phyloP scores from a whole-genome alignment of 495 filamentous ascomycete genomes.

The Aspergillus olivimuriae region DNA sequence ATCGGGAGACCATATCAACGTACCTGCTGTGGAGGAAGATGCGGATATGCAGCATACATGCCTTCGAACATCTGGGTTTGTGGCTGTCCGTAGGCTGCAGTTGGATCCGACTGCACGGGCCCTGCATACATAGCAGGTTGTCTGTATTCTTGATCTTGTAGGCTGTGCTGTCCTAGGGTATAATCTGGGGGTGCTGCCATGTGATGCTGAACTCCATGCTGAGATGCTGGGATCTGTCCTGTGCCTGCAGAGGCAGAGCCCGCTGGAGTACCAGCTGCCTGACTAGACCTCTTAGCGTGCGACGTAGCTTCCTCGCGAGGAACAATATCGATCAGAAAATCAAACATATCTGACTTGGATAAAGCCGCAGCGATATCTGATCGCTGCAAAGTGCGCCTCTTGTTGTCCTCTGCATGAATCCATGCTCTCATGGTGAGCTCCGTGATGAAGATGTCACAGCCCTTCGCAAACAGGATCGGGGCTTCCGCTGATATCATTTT shows the following conservation, averaged over 20 bases:
- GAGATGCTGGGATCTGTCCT: slow-evolving; percentile 56
- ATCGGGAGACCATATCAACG: too few species aligned
- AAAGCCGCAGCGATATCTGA: slow-evolving; percentile 94
- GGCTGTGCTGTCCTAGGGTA: slow-evolving; percentile 52
- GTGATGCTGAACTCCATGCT: slow-evolving; percentile 56
- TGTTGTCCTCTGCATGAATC: slow-evolving; percentile 99
- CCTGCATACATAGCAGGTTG: slow-evolving; percentile 71
- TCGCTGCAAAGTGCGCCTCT: slow-evolving; percentile 87
- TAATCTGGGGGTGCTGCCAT: slow-evolving; percentile 69
- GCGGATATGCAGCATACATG: slow-evolving; percentile 74
- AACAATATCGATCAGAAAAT: slow-evolving; percentile 98
- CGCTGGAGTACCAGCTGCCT: slow-evolving; percentile 48
- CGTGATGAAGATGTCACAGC: slow-evolving; percentile 99
- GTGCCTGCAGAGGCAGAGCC: slow-evolving; percentile 32
- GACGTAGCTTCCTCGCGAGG: slow-evolving; percentile 86
- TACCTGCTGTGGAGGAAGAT: slow-evolving; percentile 83
- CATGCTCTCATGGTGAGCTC: slow-evolving; percentile 99
- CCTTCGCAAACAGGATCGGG: slow-evolving; percentile 96
- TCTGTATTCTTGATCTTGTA: slow-evolving; percentile 74
- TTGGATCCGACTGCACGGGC: slow-evolving; percentile 65
- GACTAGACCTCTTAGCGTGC: slow-evolving; percentile 71
- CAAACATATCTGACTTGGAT: slow-evolving; percentile 98
- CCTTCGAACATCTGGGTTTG: slow-evolving; percentile 77
- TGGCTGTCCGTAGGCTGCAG: slow-evolving; percentile 64
- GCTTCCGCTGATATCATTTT: slow-evolving; percentile 99